Conservation (phyloP, 2,329 filamentous ascomycete genomes). For the Pseudogymnoascus sp. region DNA sequence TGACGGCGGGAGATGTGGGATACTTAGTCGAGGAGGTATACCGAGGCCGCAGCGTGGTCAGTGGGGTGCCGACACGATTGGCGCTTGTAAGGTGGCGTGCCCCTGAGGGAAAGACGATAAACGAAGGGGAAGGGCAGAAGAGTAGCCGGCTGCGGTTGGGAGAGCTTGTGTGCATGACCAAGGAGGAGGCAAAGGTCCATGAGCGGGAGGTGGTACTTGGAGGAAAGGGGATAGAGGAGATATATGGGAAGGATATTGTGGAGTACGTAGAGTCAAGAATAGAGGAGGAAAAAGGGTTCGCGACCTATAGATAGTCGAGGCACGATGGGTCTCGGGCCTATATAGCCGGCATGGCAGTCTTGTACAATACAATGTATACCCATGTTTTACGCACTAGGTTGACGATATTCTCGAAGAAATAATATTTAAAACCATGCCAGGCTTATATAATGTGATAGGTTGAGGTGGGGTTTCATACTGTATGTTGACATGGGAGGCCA, state of each 20-base stretch:
- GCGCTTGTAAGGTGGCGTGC: conserved; percentile 73
- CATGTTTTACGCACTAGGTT: not conserved
- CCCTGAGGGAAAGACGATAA: conserved; percentile 52
- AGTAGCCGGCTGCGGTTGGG: conserved; percentile 59
- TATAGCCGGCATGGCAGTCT: not conserved
- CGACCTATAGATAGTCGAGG: not conserved
- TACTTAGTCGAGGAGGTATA: conserved; percentile 89
- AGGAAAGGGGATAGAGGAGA: conserved; percentile 56
- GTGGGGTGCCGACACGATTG: conserved; percentile 71
- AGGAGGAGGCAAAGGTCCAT: conserved; percentile 76
- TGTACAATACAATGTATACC: not conserved
- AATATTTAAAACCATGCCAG: not conserved
- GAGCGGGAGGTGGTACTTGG: conserved; percentile 72
- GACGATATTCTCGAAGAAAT: not conserved
- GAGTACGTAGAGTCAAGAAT: conserved; percentile 59
- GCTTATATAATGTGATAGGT: too few species aligned
- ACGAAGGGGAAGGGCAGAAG: conserved; percentile 67
- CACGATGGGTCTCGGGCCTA: not conserved
- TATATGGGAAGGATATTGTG: conserved; percentile 66
- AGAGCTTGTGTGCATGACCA: conserved; percentile 85
- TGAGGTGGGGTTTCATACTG: not conserved
- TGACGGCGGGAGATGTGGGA: conserved; percentile 73
- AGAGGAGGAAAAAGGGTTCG: conserved; percentile 50
- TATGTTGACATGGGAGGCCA: not conserved
- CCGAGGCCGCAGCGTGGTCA: conserved; percentile 73